Percentiles rank a stretch among this genome's conserved stretches.
These are phyloP conservation scores for Solanum chacoense DNA, from an alignment of 305 asterid genomes.

Conservation along the genomic window DNA sequence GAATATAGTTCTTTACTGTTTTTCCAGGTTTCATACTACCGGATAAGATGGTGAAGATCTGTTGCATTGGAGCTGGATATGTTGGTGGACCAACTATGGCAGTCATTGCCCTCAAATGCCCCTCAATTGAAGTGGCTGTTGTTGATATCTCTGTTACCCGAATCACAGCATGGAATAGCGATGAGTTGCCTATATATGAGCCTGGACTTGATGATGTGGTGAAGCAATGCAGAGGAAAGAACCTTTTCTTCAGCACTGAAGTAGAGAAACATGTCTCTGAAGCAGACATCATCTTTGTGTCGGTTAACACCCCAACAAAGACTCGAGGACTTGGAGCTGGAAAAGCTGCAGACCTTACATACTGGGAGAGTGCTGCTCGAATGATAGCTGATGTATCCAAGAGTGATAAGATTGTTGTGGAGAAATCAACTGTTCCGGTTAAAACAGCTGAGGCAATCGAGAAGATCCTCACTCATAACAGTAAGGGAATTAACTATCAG, in stretches of 20 bases:
- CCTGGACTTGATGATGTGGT: constrained; percentile 41
- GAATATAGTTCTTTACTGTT: neutral
- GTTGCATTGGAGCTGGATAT: constrained; percentile 41
- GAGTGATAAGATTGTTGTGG: constrained; percentile 41
- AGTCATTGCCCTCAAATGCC: constrained; percentile 36
- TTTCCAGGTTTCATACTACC: neutral
- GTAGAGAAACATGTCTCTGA: constrained; percentile 41
- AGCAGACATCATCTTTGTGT: constrained; percentile 39
- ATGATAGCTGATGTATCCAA: constrained; percentile 53
- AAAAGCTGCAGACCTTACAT: constrained; percentile 38
- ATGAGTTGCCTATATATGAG: constrained; percentile 33
- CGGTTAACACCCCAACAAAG: constrained; percentile 39
- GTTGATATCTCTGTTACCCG: constrained; percentile 34
- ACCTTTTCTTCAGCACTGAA: constrained; percentile 41
- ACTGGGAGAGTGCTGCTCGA: constrained; percentile 58
- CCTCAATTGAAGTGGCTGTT: constrained; percentile 27
- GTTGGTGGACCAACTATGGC: constrained; percentile 49
- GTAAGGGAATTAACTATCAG: constrained; percentile 29
- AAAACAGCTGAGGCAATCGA: constrained; percentile 60
- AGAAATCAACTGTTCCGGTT: constrained; percentile 52
- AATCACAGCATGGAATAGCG: constrained; percentile 33
- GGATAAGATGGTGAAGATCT: constrained; percentile 33
- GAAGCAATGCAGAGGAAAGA: constrained; percentile 30
- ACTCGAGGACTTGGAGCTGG: constrained; percentile 42
- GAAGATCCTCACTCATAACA: constrained; percentile 36